Conservation (phyloP, 2,329 filamentous ascomycete species). For the Penicillium concentricum region DNA sequence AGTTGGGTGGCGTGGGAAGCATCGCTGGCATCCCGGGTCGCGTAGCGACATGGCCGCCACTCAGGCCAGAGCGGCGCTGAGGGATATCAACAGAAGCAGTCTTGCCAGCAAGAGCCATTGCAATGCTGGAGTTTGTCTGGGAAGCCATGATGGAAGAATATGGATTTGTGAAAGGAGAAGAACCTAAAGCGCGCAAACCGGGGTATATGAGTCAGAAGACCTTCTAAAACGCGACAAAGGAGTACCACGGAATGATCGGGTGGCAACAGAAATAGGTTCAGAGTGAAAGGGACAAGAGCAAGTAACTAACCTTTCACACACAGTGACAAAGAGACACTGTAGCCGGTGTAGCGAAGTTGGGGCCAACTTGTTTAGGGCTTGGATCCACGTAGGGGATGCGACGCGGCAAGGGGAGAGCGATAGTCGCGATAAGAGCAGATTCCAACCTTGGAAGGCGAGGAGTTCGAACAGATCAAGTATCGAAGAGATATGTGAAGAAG, state of each 20-base stretch:
- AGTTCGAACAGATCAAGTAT: background rate
- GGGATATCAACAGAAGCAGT: constrained; percentile 52
- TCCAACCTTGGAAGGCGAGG: background rate
- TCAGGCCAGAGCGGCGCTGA: constrained; percentile 40
- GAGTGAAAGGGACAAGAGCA: background rate
- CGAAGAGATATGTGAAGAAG: background rate
- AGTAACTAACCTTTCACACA: constrained; percentile 22
- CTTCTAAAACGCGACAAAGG: constrained; percentile 17
- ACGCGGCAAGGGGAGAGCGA: constrained; percentile 22
- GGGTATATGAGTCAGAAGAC: constrained; percentile 26
- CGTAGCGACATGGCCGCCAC: constrained; percentile 33
- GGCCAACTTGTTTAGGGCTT: constrained; percentile 14
- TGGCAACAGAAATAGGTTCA: constrained; percentile 12
- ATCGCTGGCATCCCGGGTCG: constrained; percentile 36
- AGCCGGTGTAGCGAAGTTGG: constrained; percentile 10
- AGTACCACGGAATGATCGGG: constrained; percentile 15
- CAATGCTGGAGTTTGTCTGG: constrained; percentile 47
- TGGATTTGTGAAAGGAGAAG: constrained; percentile 9
- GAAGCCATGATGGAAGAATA: constrained; percentile 44
- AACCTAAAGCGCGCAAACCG: constrained; percentile 6
- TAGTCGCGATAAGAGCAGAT: constrained; percentile 13
- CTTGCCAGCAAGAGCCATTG: constrained; percentile 52
- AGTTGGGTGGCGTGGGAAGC: constrained; percentile 90
- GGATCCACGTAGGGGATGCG: constrained; percentile 19
- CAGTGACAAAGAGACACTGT: constrained; percentile 15